A percentile compares a stretch with the other conserved stretches of the same genome.
Conservation (phyloP, 2,329 filamentous ascomycete species). For the Cercospora citrullina region DNA sequence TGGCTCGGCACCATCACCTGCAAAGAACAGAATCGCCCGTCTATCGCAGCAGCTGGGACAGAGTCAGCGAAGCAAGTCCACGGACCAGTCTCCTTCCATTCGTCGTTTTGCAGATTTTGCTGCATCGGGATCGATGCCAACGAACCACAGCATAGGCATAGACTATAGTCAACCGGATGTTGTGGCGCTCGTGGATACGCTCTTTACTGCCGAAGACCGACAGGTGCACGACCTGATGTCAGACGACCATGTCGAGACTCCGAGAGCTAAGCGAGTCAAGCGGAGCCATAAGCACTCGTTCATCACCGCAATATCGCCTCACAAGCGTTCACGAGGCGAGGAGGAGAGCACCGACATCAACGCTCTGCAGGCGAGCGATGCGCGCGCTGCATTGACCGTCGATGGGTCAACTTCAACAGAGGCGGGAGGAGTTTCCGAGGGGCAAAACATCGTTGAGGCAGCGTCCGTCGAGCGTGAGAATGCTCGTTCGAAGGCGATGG, state of each 20-base stretch:
- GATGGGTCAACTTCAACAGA: neutral
- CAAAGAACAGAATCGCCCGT: constrained; percentile 22
- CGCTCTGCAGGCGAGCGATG: neutral
- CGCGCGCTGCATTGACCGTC: neutral
- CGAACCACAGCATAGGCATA: constrained; percentile 21
- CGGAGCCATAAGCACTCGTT: neutral
- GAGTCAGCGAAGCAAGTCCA: constrained; percentile 33
- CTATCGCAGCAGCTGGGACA: constrained; percentile 25
- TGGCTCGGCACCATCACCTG: constrained; percentile 31
- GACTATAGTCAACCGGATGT: constrained; percentile 36
- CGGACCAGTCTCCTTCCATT: constrained; percentile 33
- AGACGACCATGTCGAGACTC: constrained; percentile 17
- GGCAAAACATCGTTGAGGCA: neutral
- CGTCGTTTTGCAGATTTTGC: constrained; percentile 6
- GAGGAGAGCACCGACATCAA: neutral
- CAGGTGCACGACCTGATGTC: constrained; percentile 4
- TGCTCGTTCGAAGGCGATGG: too few species aligned
- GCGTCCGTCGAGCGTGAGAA: neutral
- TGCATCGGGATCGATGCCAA: neutral
- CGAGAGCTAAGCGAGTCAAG: constrained; percentile 23
- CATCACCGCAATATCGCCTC: neutral
- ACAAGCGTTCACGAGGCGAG: neutral
- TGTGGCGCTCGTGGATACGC: constrained; percentile 34
- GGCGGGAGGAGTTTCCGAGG: neutral
- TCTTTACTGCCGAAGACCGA: constrained; percentile 42